Base-by-base conservation (phyloP, 2,329 filamentous ascomycete species). In the Parasarocladium wereldwijsianum region DNA sequence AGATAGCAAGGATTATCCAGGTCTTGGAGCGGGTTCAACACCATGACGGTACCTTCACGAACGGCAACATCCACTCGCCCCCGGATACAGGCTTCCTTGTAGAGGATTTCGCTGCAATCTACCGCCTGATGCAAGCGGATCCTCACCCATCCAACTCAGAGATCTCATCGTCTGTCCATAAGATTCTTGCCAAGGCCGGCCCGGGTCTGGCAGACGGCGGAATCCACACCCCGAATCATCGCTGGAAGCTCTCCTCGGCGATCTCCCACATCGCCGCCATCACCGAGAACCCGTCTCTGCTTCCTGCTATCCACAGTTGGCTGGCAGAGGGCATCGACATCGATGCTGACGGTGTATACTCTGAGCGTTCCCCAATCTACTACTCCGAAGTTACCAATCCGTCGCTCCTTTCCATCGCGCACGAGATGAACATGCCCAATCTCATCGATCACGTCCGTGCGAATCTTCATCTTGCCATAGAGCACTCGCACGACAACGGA, bases 61-160 rank as follows among this genome's bases (percentile, higher is more conserved):
- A 38, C 17, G 38, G 38, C 31, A 40, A 40, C 21, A 31, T 34
- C 32, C 38, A 40, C 32, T 40, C 38, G 4, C 38, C 38, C 3
- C 38, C 38, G 6, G 38, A 40, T 24, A 40, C 38, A 11, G 38
- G 38, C 32, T 40, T 40, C 28, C 34, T 40, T 19, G 34, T 40
- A 14, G 38, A 40, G 30, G 38, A 40, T 26, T 40, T 38, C 25
- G 36, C 36, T 29, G 38, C 38, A 22, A 38, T 40, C 31, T 34
- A 34, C 9, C 34, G 36, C 23, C 32, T 40, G 19, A 31, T 38
- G 15, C 34, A 40, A 25, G 15, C 33, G 13, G 38, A 40, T 26
- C 33, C 33, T 16, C 31, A 38, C 22, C 22, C 31, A 8, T 27
- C 17, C 11, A 38, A 36, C 9, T 31, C 29, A 22, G 17, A 24